Evolutionary conservation across 306 rosid species (phyloP).

Genomic region (Adenanthera pavonina): DNA sequence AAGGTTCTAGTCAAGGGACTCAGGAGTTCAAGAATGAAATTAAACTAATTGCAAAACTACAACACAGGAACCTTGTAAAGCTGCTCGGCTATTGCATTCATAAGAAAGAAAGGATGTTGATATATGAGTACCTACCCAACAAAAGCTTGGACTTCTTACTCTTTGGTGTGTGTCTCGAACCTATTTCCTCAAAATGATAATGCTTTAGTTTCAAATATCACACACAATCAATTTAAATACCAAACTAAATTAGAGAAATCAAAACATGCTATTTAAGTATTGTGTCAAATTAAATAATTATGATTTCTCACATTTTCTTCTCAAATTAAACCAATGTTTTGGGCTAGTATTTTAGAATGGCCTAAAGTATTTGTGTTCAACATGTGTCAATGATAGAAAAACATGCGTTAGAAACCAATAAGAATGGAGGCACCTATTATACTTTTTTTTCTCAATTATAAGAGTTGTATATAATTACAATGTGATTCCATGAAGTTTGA

Average conservation of each 20-base stretch:
- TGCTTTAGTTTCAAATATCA: background rate
- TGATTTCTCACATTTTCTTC: background rate
- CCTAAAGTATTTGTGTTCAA: background rate
- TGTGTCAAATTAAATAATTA: background rate
- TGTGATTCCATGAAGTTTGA: too few relatives aligned
- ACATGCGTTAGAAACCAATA: background rate
- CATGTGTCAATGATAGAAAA: background rate
- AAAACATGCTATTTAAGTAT: background rate
- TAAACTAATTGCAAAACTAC: background rate
- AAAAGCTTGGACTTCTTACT: background rate
- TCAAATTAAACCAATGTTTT: background rate
- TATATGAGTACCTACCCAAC: background rate
- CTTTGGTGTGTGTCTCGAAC: background rate
- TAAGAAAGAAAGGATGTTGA: background rate
- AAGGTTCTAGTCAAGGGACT: background rate
- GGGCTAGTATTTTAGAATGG: background rate
- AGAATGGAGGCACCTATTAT: too few relatives aligned
- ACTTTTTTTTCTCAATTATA: too few relatives aligned
- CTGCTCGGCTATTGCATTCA: background rate
- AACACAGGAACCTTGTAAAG: background rate
- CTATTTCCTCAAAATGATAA: background rate
- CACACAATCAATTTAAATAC: background rate
- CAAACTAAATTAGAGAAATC: background rate
- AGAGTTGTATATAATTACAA: too few relatives aligned
- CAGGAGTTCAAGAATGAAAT: background rate